These are phyloP conservation scores for Dendrobium catenatum DNA, from an alignment of 106 monocot genomes.

Conservation along the genomic window DNA sequence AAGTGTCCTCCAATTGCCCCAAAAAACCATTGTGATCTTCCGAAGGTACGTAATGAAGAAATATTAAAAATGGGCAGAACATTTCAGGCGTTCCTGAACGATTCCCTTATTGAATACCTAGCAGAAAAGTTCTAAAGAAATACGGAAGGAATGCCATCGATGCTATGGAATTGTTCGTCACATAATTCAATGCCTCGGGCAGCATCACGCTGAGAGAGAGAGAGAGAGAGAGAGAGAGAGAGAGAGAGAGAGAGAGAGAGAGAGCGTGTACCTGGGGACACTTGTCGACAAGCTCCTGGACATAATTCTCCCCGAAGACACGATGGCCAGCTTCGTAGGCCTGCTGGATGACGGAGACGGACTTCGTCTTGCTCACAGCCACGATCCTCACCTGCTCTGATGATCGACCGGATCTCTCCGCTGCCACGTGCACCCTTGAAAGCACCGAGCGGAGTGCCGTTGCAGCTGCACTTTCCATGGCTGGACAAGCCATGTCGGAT, in stretches of 20 bases:
- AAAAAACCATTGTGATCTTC: too few species aligned
- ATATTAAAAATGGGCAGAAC: too few species aligned
- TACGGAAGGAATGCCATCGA: too few species aligned
- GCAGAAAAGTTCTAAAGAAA: too few species aligned
- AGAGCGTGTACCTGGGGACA: conserved; percentile 49
- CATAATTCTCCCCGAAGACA: conserved; percentile 67
- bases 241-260: too few species aligned
- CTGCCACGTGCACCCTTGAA: conserved; percentile 41
- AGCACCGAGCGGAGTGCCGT: conserved; percentile 55
- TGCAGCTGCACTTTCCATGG: conserved; percentile 36
- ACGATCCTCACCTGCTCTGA: conserved; percentile 46
- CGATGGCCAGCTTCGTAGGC: conserved; percentile 68
- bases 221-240: too few species aligned
- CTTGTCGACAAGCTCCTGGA: conserved; percentile 63
- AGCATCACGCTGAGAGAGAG: too few species aligned
- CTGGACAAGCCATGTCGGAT: conserved; percentile 10
- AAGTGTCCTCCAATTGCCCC: too few species aligned
- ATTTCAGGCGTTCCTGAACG: too few species aligned
- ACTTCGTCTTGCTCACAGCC: conserved; percentile 73
- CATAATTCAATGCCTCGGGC: background rate
- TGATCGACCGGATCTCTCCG: conserved; percentile 43
- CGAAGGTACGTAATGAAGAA: too few species aligned
- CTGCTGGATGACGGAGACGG: conserved; percentile 36
- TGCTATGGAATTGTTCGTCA: too few species aligned
- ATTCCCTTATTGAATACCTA: too few species aligned